Percentiles rank a stretch among this genome's conserved stretches.
Conservation (phyloP, 768 basidiomycete genomes). For the Pholiota molesta region DNA sequence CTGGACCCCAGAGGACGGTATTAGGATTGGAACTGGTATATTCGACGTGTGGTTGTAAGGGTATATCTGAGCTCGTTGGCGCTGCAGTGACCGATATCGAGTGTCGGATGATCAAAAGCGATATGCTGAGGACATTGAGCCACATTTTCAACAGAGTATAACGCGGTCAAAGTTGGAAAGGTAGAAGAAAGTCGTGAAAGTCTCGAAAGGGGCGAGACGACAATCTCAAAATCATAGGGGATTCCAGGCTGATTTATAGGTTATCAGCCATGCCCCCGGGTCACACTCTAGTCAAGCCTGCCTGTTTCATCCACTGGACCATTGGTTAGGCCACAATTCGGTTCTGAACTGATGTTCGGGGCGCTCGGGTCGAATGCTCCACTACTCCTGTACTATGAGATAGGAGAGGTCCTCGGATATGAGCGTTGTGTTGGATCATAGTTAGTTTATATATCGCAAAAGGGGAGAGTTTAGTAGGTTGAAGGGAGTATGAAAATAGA, state of each 20-base stretch:
- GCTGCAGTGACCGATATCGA: conserved; percentile 5
- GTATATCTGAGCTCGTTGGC: conserved; percentile 7
- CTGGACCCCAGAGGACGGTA: conserved; percentile 23
- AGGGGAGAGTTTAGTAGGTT: not conserved
- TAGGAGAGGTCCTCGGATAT: conserved; percentile 1
- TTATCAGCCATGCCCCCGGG: not conserved
- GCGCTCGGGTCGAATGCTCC: not conserved
- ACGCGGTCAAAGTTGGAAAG: not conserved
- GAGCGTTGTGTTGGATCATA: not conserved
- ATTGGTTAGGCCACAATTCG: not conserved
- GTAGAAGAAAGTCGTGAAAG: not conserved
- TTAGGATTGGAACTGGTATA: conserved; percentile 25
- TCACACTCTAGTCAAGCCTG: not conserved
- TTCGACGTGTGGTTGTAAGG: conserved; percentile 22
- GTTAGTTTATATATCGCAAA: not conserved
- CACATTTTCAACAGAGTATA: not conserved
- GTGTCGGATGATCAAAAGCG: not conserved
- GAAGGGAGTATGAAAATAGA: not conserved
- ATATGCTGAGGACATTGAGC: not conserved
- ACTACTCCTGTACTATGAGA: not conserved
- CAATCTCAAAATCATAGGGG: not conserved
- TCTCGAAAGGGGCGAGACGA: not conserved
- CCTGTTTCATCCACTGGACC: not conserved
- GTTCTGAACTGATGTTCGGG: not conserved
- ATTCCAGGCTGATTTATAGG: not conserved